A percentile compares a stretch with the other conserved stretches of the same genome.
Conservation (phyloP, 495 filamentous ascomycete species). For the Hypoxylon cercidicola region DNA sequence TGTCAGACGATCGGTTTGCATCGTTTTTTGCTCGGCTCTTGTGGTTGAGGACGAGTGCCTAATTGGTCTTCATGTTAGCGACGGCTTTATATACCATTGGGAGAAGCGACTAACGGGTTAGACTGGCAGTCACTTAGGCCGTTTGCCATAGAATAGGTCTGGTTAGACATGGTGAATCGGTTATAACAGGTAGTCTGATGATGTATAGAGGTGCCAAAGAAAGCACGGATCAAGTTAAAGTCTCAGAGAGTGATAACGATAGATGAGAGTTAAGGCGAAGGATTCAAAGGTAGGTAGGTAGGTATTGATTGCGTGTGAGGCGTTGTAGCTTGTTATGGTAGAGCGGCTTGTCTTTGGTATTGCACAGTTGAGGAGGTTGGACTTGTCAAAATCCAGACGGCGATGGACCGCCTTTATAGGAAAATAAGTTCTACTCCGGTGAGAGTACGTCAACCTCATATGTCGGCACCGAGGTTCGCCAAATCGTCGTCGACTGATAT, state of each 20-base stretch:
- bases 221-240: not conserved
- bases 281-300: no score
- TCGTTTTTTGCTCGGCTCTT: not conserved
- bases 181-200: conserved; percentile 1
- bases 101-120: conserved; percentile 21
- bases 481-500: conserved; percentile 14
- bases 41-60: conserved; percentile 7
- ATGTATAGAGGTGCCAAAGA: not conserved
- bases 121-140: conserved; percentile 8
- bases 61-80: conserved; percentile 9
- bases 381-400: conserved; percentile 20
- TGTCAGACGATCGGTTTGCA: conserved; percentile 10
- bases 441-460: conserved; percentile 9
- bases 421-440: conserved; percentile 10
- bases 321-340: not conserved
- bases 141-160: conserved; percentile 11
- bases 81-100: not conserved
- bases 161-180: conserved; percentile 11
- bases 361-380: not conserved
- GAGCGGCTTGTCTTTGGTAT: conserved; percentile 7
- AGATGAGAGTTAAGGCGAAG: no score
- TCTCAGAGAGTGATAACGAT: not conserved
- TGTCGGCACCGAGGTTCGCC: not conserved
- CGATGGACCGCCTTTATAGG: conserved; percentile 21
- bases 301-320: no score